These are phyloP conservation scores for Entophlyctis luteolus DNA, from an alignment of 192 early-diverging fungal genomes.

Conservation along the genomic window DNA sequence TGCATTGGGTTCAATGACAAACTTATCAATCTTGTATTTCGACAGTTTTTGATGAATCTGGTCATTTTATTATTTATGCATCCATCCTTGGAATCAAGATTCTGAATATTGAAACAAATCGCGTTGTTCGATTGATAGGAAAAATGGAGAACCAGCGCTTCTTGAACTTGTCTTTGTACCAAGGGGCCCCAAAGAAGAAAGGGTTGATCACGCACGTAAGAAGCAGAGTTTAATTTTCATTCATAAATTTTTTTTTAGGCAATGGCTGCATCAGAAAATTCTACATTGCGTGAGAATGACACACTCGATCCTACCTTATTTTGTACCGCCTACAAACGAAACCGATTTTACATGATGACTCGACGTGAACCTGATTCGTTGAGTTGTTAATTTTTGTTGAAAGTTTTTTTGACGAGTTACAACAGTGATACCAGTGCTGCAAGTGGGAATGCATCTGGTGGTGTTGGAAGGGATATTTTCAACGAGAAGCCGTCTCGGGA, in stretches of 20 bases:
- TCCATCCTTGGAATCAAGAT: conserved; percentile 96
- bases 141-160: conserved; percentile 88
- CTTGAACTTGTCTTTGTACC: conserved; percentile 81
- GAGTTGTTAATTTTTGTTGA: conserved; percentile 18
- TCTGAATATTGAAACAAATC: conserved; percentile 81
- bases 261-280: conserved; percentile 85
- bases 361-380: conserved; percentile 77
- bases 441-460: conserved; percentile 39
- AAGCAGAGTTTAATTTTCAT: not conserved
- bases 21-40: not conserved
- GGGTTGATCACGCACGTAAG: conserved; percentile 49
- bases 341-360: conserved; percentile 94
- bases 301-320: conserved; percentile 80
- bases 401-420: not conserved
- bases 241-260: conserved; percentile 37
- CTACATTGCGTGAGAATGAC: conserved; percentile 63
- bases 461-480: conserved; percentile 85
- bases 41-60: conserved; percentile 84
- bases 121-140: conserved; percentile 79
- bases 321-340: conserved; percentile 83
- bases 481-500: conserved; percentile 96
- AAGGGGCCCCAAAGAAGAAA: conserved; percentile 84
- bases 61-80: conserved; percentile 83
- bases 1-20: not conserved
- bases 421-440: not conserved